Base-by-base conservation (phyloP, 2,329 filamentous ascomycete genomes). In the Ceratocystis papillata region DNA sequence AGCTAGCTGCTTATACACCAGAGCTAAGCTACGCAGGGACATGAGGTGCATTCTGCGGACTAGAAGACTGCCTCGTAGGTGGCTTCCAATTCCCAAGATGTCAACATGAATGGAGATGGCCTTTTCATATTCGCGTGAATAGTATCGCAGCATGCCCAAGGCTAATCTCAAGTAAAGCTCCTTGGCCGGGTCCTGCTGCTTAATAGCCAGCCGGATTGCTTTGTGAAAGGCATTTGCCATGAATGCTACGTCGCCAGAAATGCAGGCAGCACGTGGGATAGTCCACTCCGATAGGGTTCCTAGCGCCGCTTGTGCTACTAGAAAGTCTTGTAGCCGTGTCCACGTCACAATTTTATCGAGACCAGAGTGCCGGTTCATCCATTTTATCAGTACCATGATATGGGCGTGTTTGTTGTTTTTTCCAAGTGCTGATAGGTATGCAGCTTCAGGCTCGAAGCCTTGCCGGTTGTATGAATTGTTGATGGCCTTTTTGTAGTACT, bases 201-300 rank as follows among this genome's bases (percentile, higher is more conserved):
- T 68, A 63, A 72, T 71, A 1, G 76, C 76, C 1, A 73, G 69
- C 0, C 71, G 71, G 2, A 77, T 76, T 33, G 74, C 72, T 28
- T 69, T 66, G 22, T 73, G 70, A 2, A 77, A 71, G 0, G 71
- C 70, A 0, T 73, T 70, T 0, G 74, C 67, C 12, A 76, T 68
- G 7, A 74, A 72, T 0, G 70, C 71, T 0, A 72, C 72, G 66
- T 74, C 71, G 2, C 71, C 71, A 0, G 72, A 72, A 46, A 75
- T 76, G 62, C 74, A 73, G 0, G 75, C 76, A 0, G 77, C 76
- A n/a, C 74, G 75, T 12, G 76, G 76, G 20, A 69, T 68, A 5
- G 78, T 73, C 75, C 75, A 77, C 64, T 78, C 76, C 33, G 75
- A 70, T 1, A 76, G 72, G 25, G 71, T 74, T 65, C 72, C 75